These are phyloP conservation scores for Exophiala spinifera DNA, from an alignment of 2,329 filamentous ascomycete species.

Conservation along the genomic window DNA sequence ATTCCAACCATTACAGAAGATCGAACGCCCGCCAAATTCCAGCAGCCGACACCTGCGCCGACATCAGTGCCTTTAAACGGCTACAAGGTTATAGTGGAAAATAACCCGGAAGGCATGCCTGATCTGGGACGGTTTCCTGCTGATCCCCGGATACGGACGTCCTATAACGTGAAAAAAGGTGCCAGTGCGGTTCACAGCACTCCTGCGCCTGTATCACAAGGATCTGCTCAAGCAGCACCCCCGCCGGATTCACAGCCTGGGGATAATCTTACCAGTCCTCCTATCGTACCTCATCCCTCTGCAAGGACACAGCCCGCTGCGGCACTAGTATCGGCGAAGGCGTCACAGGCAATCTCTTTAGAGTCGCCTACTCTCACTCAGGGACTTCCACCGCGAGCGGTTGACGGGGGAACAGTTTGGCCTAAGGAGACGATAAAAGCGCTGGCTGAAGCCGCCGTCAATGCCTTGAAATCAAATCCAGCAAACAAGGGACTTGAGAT, in stretches of 20 bases:
- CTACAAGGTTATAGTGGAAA: conserved; percentile 22
- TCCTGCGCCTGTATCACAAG: background rate
- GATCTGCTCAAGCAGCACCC: too few species aligned
- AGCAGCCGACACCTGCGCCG: background rate
- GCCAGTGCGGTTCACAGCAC: background rate
- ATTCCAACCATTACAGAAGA: too few species aligned
- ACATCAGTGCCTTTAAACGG: conserved; percentile 15
- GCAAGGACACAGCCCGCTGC: background rate
- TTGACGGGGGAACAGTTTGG: conserved; percentile 44
- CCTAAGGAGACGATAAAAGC: conserved; percentile 47
- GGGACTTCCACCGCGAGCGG: conserved; percentile 4
- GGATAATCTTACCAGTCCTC: too few species aligned
- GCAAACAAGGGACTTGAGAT: conserved; percentile 43
- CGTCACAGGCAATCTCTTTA: background rate
- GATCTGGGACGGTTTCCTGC: conserved; percentile 33
- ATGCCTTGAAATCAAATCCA: conserved; percentile 43
- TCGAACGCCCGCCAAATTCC: too few species aligned
- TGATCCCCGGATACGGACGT: conserved; percentile 25
- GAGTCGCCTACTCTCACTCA: conserved; percentile 8
- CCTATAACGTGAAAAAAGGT: conserved; percentile 7
- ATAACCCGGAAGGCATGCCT: conserved; percentile 26
- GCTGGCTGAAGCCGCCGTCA: conserved; percentile 50
- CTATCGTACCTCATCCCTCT: background rate
- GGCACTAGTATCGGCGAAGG: background rate
- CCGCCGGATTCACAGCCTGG: too few species aligned